These are phyloP conservation scores for Clarkia xantiana DNA, from an alignment of 345 rosid species.

Conservation along the genomic window DNA sequence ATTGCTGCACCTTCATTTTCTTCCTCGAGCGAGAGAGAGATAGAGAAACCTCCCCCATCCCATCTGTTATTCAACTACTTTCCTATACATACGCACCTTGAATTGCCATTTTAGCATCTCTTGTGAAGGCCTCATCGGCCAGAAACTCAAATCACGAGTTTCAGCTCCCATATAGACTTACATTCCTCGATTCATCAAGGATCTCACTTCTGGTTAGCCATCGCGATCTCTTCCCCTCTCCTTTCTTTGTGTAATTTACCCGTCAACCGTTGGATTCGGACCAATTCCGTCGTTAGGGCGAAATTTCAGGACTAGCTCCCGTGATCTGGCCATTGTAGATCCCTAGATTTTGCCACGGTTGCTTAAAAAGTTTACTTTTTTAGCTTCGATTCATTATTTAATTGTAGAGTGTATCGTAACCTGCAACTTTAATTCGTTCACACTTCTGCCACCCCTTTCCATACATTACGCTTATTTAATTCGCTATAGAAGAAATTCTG, in stretches of 20 bases:
- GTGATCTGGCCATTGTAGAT: slow-evolving; percentile 15
- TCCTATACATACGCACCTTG: not conserved
- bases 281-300: too few relatives aligned
- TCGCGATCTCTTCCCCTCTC: too few relatives aligned
- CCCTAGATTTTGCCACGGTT: slow-evolving; percentile 3
- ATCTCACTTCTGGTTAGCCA: too few relatives aligned
- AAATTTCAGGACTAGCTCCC: not conserved
- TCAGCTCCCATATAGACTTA: slow-evolving; percentile 7
- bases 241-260: too few relatives aligned
- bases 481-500: not conserved
- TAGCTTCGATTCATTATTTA: slow-evolving; percentile 18
- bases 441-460: slow-evolving; percentile 11
- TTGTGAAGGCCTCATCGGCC: slow-evolving; percentile 38
- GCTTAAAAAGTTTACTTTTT: slow-evolving; percentile 5
- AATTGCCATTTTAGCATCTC: slow-evolving; percentile 3
- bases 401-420: slow-evolving; percentile 2
- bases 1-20: too few relatives aligned
- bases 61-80: not conserved
- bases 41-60: too few relatives aligned
- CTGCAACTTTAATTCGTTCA: slow-evolving; percentile 8
- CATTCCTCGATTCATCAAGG: not conserved
- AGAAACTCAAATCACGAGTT: slow-evolving; percentile 22
- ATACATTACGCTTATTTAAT: too few relatives aligned
- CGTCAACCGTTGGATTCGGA: too few relatives aligned
- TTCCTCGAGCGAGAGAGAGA: too few relatives aligned